Evolutionary conservation across 139 green algal genomes (phyloP).

Genomic region (Chlorella sp.): DNA sequence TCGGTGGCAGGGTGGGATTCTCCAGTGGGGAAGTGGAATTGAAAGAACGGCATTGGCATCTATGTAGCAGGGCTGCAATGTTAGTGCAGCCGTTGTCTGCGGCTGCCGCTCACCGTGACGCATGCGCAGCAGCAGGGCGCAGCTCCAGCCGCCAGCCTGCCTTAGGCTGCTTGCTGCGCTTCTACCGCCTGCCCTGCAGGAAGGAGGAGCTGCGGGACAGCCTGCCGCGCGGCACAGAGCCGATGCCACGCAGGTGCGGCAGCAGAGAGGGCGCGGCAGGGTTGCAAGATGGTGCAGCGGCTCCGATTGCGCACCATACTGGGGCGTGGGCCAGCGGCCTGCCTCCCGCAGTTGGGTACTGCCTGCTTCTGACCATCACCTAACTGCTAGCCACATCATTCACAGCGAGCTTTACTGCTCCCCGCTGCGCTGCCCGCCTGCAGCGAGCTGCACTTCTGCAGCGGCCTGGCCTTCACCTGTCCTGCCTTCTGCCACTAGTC

Average conservation of each 20-base stretch:
- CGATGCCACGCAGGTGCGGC: conserved; percentile 12
- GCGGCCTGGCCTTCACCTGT: conserved; percentile 42
- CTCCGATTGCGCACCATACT: too few relatives aligned
- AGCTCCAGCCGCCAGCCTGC: too few relatives aligned
- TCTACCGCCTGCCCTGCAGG: too few relatives aligned
- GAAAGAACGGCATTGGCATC: too few relatives aligned
- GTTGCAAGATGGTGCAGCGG: background rate
- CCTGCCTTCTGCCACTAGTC: background rate
- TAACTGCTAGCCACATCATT: background rate
- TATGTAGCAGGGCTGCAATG: too few relatives aligned
- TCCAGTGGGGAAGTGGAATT: too few relatives aligned
- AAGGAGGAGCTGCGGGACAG: conserved; percentile 35
- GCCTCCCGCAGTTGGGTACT: background rate
- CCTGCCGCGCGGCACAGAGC: conserved; percentile 33
- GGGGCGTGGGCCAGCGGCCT: too few relatives aligned
- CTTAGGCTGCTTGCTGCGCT: too few relatives aligned
- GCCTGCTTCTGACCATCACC: background rate
- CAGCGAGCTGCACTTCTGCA: conserved; percentile 38
- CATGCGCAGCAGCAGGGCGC: too few relatives aligned
- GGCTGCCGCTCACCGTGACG: too few relatives aligned
- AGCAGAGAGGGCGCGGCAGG: background rate
- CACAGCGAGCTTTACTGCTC: background rate
- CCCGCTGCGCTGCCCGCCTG: background rate
- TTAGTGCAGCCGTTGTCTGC: too few relatives aligned
- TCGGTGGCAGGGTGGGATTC: too few relatives aligned